Evolutionary conservation across 2,329 filamentous ascomycete genomes (phyloP), one percentile per base, ranked within the genome.

Genomic region (Alternaria incomplexa): DNA sequence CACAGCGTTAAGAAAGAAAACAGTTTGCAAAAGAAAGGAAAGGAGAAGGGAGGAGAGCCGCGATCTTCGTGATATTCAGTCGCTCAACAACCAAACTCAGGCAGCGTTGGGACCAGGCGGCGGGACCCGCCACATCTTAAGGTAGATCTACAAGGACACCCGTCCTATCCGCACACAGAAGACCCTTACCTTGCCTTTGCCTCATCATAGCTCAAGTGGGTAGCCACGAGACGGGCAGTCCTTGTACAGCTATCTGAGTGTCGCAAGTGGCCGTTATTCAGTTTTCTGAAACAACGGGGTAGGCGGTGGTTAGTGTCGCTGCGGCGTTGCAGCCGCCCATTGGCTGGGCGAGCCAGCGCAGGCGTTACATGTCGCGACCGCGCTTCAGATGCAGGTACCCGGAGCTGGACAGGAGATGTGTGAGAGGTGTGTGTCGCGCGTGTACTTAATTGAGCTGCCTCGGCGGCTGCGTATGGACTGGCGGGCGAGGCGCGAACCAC

Each of bases 1-100:
- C 73, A 62, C 74, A 77, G 75, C 74, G 74, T 65, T 65, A 59
- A 50, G 55, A 56, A 58, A 68, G 66, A 69, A 46, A 69, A 36
- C 23, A 62, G 65, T 68, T 51, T 4, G 32, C 63, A 68, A 58
- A 61, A 23, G 58, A 64, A 63, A 56, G 23, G 17, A 48, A 50
- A 54, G 25, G 58, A 40, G 32, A 57, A 51, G 44, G 36, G 52
- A 45, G 45, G 30, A 50, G 53, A 53, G 54, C 47, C 22, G 54
- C 25, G 72, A 72, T 73, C 48, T 62, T 70, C 56, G 68, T 65
- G 73, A 73, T 74, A 56, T 64, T 58, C 71, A 66, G 73, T 68
- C 59, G 66, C 63, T 74, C 72, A 75, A 71, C 64, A 45, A 54
- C 71, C 72, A 69, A 69, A 48, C 56, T 55, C 48, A 61, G 46